Percentiles rank a stretch among this genome's conserved stretches.
These are phyloP conservation scores for Syzygium malaccense DNA, from an alignment of 441 rosid species.

Conservation along the genomic window DNA sequence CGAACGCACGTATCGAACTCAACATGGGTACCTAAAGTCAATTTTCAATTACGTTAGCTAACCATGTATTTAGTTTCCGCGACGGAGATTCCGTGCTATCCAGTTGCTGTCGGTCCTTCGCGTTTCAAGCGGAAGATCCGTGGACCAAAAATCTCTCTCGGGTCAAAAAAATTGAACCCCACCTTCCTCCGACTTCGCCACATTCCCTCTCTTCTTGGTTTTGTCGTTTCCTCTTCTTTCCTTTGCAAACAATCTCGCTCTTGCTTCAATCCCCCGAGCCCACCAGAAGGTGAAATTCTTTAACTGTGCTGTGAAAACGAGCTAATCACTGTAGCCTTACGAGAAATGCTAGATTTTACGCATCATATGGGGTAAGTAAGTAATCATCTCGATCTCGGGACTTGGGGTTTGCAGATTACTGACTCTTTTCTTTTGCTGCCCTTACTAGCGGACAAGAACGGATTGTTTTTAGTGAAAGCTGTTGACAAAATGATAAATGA, in stretches of 20 bases:
- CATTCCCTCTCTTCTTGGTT: too few species aligned
- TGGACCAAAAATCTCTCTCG: neutral
- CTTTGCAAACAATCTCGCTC: too few species aligned
- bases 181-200: neutral
- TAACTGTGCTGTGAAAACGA: neutral
- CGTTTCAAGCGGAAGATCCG: neutral
- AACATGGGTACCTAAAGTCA: neutral
- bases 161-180: too few species aligned
- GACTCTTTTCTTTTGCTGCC: too few species aligned
- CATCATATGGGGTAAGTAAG: neutral
- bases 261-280: too few species aligned
- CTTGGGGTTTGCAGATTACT: too few species aligned
- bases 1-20: neutral
- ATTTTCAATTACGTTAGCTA: neutral
- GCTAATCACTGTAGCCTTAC: too few species aligned
- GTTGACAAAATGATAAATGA: neutral
- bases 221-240: too few species aligned
- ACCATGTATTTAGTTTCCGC: neutral
- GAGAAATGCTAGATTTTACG: neutral
- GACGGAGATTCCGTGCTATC: neutral
- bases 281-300: too few species aligned
- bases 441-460: neutral
- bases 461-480: neutral
- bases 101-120: neutral
- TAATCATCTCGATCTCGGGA: too few species aligned